Base-by-base conservation (phyloP, 1,284 basidiomycete genomes). In the Ustilago trichophora region DNA sequence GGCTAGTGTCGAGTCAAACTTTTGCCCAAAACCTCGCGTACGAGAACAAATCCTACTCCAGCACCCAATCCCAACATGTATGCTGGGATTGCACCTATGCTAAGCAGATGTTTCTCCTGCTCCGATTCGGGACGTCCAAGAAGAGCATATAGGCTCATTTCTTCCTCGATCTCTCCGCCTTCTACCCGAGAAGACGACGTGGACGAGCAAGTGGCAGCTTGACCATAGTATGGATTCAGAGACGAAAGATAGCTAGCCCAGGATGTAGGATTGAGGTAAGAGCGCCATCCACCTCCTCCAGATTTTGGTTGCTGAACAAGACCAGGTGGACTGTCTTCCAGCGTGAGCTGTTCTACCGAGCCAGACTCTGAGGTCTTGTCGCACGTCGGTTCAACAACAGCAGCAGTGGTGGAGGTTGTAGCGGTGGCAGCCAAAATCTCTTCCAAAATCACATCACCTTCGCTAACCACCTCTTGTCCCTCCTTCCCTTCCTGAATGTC, bases 41-140 rank as follows among this genome's bases (percentile, higher is more conserved):
- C 62, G 12, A 75, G 48, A 0, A 75, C 71, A 26, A 75, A 75
- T 16, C 72, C 72, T 11, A 75, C 48, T 0, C 72, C 72, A 2
- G 70, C 72, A 5, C 69, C 63, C 2, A 75, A 19, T 0, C 72
- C 72, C 3, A 75, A 43, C 69, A 72, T 72, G 60, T 75, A 75
- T 4, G 72, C 64, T 4, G 72, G 72, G 26, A 75, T 72, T 10
- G 72, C 72, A 16, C 72, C 72, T 9, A 75, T 44, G 21, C 37
- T 25, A 1, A 71, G 37, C 7, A 65, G 26, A 3, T 64, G 54
- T 22, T 35, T 34, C 33, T 64, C 65, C 12, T 57, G 25, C 15
- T 52, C 58, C 6, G 31, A 31, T 24, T 67, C 66, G 12, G 37
- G 27, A 8, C 58, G 22, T 6, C 58, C 65, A 10, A 68, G 47